Conservation (phyloP, 352 stramenopile genomes). For the Phytophthora pistaciae region DNA sequence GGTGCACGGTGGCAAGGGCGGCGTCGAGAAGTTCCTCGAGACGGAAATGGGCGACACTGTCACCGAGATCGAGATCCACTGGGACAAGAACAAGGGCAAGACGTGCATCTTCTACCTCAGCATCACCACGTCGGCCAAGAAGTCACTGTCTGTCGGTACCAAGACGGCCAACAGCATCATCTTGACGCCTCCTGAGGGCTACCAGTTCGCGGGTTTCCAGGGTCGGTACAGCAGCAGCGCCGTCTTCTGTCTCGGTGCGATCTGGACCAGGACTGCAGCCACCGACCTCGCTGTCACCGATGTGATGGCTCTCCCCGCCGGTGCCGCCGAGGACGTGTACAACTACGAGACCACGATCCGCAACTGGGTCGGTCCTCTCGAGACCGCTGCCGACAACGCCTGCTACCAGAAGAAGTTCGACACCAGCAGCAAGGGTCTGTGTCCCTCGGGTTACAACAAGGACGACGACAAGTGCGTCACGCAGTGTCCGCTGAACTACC, state of each 20-base stretch:
- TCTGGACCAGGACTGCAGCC: constrained; percentile 17
- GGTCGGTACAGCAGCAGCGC: constrained; percentile 15
- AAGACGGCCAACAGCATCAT: constrained; percentile 17
- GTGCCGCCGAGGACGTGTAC: constrained; percentile 16
- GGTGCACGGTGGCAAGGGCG: constrained; percentile 29
- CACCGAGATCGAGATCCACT: constrained; percentile 28
- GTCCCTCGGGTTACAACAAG: constrained; percentile 51
- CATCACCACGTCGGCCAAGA: constrained; percentile 8
- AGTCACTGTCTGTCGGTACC: constrained; percentile 22
- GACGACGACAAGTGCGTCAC: constrained; percentile 54
- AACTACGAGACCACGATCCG: constrained; percentile 38
- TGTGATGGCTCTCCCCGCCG: constrained; percentile 20
- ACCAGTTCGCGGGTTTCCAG: constrained; percentile 33
- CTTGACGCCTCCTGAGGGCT: constrained; percentile 23
- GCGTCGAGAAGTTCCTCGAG: constrained; percentile 19
- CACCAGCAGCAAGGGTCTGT: constrained; percentile 36
- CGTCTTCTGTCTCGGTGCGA: constrained; percentile 29
- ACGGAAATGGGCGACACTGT: constrained; percentile 22
- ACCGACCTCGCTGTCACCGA: constrained; percentile 26
- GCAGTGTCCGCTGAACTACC: constrained; percentile 56
- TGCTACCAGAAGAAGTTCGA: constrained; percentile 40
- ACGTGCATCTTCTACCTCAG: constrained; percentile 39
- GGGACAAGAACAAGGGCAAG: constrained; percentile 34
- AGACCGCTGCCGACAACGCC: constrained; percentile 8
- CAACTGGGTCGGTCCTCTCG: constrained; percentile 50